Conservation (phyloP, 805 yeast species). For the Starmerella floris region DNA sequence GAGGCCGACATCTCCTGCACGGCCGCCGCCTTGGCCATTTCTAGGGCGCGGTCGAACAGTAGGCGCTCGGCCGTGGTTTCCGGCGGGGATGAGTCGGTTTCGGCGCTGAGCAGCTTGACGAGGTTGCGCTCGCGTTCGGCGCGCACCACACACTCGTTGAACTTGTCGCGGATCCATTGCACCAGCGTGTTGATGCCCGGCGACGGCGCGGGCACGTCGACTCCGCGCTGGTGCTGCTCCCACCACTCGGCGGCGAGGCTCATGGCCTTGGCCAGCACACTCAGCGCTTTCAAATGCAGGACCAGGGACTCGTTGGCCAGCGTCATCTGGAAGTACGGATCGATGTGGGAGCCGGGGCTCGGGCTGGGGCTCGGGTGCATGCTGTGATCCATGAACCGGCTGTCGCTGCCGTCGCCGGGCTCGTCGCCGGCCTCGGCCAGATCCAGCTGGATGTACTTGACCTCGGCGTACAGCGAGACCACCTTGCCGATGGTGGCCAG, state of each 20-base stretch:
- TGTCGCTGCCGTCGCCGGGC: conserved; percentile 2
- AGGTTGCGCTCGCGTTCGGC: conserved; percentile 63
- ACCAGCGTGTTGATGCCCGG: conserved; percentile 36
- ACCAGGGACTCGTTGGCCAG: conserved; percentile 73
- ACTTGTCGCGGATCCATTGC: conserved; percentile 82
- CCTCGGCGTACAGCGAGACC: conserved; percentile 75
- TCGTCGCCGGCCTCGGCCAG: conserved; percentile 29
- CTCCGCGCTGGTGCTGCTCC: conserved; percentile 29
- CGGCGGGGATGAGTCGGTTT: conserved; percentile 12
- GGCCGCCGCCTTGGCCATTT: conserved; percentile 84
- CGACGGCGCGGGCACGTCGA: conserved; percentile 5
- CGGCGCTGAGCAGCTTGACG: conserved; percentile 22
- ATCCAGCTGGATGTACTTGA: conserved; percentile 63
- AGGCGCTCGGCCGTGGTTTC: conserved; percentile 58
- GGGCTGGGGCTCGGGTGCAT: neutral
- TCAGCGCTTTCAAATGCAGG: conserved; percentile 69
- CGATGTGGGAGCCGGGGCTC: conserved; percentile 4
- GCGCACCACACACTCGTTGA: conserved; percentile 76
- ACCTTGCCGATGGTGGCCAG: conserved; percentile 87
- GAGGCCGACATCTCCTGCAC: conserved; percentile 63
- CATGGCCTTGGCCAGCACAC: conserved; percentile 78
- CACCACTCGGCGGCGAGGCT: conserved; percentile 81
- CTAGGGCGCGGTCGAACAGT: conserved; percentile 85
- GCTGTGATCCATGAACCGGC: neutral
- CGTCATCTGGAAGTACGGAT: conserved; percentile 13